Percentiles rank a stretch among this genome's conserved stretches.
phyloP scores from a whole-genome alignment of 2,329 filamentous ascomycete species.

The Phialophora verrucosa region DNA sequence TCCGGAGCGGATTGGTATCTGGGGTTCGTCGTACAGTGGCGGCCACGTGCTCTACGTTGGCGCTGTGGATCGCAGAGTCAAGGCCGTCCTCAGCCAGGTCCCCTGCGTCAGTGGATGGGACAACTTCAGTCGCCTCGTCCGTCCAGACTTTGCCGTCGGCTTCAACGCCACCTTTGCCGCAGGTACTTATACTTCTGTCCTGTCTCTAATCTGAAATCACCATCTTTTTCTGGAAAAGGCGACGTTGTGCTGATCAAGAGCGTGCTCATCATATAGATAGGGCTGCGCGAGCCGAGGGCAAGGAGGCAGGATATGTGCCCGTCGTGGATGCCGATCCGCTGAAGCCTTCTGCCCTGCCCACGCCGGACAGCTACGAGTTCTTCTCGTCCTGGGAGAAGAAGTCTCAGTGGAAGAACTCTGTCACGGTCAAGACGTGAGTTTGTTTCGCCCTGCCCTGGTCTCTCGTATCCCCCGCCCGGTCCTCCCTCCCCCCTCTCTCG shows the following conservation, averaged over 20 bases:
- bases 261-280: slow-evolving; percentile 29
- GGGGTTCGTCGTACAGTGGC: slow-evolving; percentile 49
- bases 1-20: slow-evolving; percentile 44
- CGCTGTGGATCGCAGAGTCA: slow-evolving; percentile 49
- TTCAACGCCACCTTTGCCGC: slow-evolving; percentile 40
- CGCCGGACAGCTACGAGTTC: slow-evolving; percentile 46
- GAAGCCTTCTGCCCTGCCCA: slow-evolving; percentile 44
- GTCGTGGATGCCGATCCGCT: slow-evolving; percentile 44
- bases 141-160: slow-evolving; percentile 42
- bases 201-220: too few species aligned
- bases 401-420: slow-evolving; percentile 48
- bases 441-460: too few species aligned
- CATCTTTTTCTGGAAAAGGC: too few species aligned
- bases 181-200: slow-evolving; percentile 37
- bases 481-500: too few species aligned
- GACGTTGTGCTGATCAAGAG: too few species aligned
- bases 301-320: slow-evolving; percentile 42
- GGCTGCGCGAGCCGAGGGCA: slow-evolving; percentile 43
- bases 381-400: slow-evolving; percentile 45
- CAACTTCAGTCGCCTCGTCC: slow-evolving; percentile 46
- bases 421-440: slow-evolving; percentile 45
- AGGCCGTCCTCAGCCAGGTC: slow-evolving; percentile 49
- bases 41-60: slow-evolving; percentile 50
- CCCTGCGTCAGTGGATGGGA: slow-evolving; percentile 47
- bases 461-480: too few species aligned